phyloP scores from a whole-genome alignment of 192 early-diverging fungal genomes.

The Umbelopsis vinacea region DNA sequence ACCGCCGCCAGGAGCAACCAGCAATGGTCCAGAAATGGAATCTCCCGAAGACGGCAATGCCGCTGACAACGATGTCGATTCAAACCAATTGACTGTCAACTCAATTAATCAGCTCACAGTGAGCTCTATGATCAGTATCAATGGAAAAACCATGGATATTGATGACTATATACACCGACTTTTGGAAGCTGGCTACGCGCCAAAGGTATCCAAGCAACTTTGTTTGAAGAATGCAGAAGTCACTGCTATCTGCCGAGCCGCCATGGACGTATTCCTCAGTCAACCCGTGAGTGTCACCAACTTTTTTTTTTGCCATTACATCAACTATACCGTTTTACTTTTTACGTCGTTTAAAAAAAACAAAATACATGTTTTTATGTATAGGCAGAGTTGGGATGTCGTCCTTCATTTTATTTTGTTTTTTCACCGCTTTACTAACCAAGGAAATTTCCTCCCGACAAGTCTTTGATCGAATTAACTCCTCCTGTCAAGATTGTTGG shows the following conservation, averaged over 20 bases:
- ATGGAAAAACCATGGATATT: slow-evolving; percentile 60
- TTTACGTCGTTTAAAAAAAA: background rate
- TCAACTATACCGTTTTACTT: background rate
- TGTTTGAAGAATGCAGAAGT: slow-evolving; percentile 92
- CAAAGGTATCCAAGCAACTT: slow-evolving; percentile 74
- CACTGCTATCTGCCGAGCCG: slow-evolving; percentile 81
- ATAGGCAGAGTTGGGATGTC: too few species aligned
- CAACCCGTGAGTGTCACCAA: slow-evolving; percentile 62
- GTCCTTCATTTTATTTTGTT: too few species aligned
- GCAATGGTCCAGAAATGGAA: slow-evolving; percentile 11
- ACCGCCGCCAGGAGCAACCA: slow-evolving; percentile 14
- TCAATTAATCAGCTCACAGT: slow-evolving; percentile 43
- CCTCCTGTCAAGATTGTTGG: slow-evolving; percentile 80
- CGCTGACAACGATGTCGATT: slow-evolving; percentile 21
- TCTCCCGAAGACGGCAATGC: slow-evolving; percentile 24
- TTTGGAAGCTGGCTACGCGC: slow-evolving; percentile 75
- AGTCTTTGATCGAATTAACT: slow-evolving; percentile 68
- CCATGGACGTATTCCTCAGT: slow-evolving; percentile 85
- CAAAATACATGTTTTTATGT: too few species aligned
- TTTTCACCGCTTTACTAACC: too few species aligned
- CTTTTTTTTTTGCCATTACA: background rate
- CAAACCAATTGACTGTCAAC: slow-evolving; percentile 38
- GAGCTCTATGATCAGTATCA: slow-evolving; percentile 36
- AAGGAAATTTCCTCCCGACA: background rate
- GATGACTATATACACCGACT: slow-evolving; percentile 92